A percentile compares a stretch with the other conserved stretches of the same genome.
phyloP scores from a whole-genome alignment of 2,329 filamentous ascomycete genomes.

The Xylariomycetidae sp. region DNA sequence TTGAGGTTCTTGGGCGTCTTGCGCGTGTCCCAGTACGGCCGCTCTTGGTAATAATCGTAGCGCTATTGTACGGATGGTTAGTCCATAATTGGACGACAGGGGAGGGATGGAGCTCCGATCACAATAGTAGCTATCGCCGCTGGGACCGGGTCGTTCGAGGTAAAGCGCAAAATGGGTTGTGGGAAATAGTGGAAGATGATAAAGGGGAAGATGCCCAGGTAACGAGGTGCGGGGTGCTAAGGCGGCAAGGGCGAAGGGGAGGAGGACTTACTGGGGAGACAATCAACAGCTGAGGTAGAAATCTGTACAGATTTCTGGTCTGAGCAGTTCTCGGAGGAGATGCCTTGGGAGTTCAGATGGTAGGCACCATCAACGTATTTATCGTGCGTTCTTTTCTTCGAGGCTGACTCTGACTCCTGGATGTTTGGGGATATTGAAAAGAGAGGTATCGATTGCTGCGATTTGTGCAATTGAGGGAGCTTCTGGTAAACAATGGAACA shows the following conservation, averaged over 20 bases:
- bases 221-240: too few relatives aligned
- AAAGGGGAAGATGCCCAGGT: too few relatives aligned
- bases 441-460: constrained; percentile 50
- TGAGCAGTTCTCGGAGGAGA: constrained; percentile 14
- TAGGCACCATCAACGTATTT: constrained; percentile 32
- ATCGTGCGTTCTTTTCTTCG: constrained; percentile 43
- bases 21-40: constrained; percentile 36
- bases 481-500: too few relatives aligned
- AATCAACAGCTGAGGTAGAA: constrained; percentile 9
- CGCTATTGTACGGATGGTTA: too few relatives aligned
- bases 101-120: too few relatives aligned
- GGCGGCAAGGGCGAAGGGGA: too few relatives aligned
- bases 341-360: constrained; percentile 16
- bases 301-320: constrained; percentile 13
- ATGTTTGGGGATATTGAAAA: constrained; percentile 44
- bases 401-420: constrained; percentile 37
- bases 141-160: too few relatives aligned
- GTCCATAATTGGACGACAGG: too few relatives aligned
- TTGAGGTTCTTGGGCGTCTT: constrained; percentile 59
- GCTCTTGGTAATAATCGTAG: too few relatives aligned
- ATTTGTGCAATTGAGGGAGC: constrained; percentile 11
- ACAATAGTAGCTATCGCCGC: too few relatives aligned
- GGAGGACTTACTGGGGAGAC: constrained; percentile 18
- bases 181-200: too few relatives aligned
- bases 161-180: too few relatives aligned